phyloP scores from a whole-genome alignment of 345 rosid species.

The Iberis pinnata region DNA sequence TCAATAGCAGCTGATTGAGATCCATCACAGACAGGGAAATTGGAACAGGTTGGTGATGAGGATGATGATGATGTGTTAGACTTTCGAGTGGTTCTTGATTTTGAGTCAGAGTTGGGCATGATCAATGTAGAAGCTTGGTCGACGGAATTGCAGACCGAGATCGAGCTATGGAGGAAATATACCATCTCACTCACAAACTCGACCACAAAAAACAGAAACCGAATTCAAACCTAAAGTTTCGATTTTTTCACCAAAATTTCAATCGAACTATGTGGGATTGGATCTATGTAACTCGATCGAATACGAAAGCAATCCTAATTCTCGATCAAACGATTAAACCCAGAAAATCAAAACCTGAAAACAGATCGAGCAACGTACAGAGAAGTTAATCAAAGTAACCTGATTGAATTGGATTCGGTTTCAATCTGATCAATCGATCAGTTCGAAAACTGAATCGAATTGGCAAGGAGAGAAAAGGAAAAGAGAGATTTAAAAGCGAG shows the following conservation, averaged over 20 bases:
- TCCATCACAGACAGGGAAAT: slow-evolving; percentile 49
- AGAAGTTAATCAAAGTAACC: too few species aligned
- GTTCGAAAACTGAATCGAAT: too few species aligned
- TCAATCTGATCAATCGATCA: too few species aligned
- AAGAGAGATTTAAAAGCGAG: too few species aligned
- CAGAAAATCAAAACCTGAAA: too few species aligned
- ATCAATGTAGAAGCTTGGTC: slow-evolving; percentile 51
- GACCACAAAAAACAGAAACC: not conserved
- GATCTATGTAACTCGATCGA: too few species aligned
- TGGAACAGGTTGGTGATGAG: slow-evolving; percentile 30
- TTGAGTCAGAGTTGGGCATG: slow-evolving; percentile 53
- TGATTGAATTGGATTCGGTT: too few species aligned
- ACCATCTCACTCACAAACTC: slow-evolving; percentile 29
- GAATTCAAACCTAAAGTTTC: not conserved
- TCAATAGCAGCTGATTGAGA: slow-evolving; percentile 73
- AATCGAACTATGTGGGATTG: too few species aligned
- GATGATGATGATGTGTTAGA: slow-evolving; percentile 22
- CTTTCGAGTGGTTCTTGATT: slow-evolving; percentile 39
- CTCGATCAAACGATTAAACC: too few species aligned
- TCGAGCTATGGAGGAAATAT: slow-evolving; percentile 65
- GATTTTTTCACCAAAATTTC: not conserved
- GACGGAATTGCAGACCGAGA: slow-evolving; percentile 82
- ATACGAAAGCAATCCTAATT: too few species aligned
- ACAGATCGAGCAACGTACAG: too few species aligned
- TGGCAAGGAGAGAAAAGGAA: too few species aligned